phyloP scores from a whole-genome alignment of 805 yeast species.

The Cyberlindnera xylosilytica region DNA sequence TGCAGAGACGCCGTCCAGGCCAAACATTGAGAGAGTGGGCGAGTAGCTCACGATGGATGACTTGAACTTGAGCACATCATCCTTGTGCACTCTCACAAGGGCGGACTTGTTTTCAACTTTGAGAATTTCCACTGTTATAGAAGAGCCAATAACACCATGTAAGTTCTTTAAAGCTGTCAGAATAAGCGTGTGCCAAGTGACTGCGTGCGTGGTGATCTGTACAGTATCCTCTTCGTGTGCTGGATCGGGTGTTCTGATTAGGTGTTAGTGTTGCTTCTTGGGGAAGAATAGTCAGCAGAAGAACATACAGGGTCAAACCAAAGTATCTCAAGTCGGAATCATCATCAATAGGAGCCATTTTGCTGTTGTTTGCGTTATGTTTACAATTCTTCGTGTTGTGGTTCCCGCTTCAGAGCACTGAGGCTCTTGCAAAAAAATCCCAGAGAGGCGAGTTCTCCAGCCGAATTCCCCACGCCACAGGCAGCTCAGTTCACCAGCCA shows the following conservation, averaged over 20 bases:
- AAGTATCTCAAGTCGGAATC: background rate
- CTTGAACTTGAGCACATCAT: conserved; percentile 29
- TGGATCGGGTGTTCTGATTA: conserved; percentile 7
- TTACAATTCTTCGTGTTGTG: too few species aligned
- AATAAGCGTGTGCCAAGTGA: conserved; percentile 39
- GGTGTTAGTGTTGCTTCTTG: background rate
- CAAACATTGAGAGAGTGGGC: conserved; percentile 27
- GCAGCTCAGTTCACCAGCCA: too few species aligned
- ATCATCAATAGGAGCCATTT: background rate
- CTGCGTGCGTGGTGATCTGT: conserved; percentile 6
- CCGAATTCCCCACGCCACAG: too few species aligned
- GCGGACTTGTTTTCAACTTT: conserved; percentile 24
- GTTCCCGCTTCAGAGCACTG: too few species aligned
- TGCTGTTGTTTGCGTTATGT: too few species aligned
- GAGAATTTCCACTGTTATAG: conserved; percentile 33
- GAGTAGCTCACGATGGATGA: conserved; percentile 32
- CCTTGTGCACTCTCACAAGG: conserved; percentile 27
- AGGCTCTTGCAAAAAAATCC: background rate
- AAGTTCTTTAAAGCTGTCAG: conserved; percentile 32
- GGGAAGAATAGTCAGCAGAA: too few species aligned
- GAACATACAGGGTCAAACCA: conserved; percentile 6
- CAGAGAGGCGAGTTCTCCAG: too few species aligned
- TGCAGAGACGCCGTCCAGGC: conserved; percentile 27
- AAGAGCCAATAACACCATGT: conserved; percentile 41
- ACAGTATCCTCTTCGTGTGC: conserved; percentile 2